Evolutionary conservation across 805 yeast genomes (phyloP), one percentile per base, ranked within the genome.

Genomic region (Myxozyma mucilagina): DNA sequence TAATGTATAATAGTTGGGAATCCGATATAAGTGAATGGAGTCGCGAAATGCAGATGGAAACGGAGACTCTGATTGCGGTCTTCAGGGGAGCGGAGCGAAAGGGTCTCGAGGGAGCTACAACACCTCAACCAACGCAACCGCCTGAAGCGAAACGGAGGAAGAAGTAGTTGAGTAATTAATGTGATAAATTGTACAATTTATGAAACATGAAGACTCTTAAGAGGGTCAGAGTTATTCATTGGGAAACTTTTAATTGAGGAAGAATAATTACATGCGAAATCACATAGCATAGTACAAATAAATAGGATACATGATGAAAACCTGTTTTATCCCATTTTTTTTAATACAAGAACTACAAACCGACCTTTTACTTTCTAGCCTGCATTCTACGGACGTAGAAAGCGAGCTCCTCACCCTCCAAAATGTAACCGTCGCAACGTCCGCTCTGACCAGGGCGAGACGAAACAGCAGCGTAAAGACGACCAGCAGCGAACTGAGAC

Each of bases 361-460:
- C 24, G 20, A 34, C 32, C 29, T 50, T 74, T 87, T 91, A 93
- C 89, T 93, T 94, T 92, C 94, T 93, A 80, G 97, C 96, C 81
- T 97, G 87, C 83, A 94, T 86, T 90, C 97, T 93, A 88, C 97
- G 91, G 82, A 94, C 87, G 97, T 94, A 94, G 96, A 94, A 94
- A 81, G 98, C 98, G 82, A 94, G 90, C 85, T 94, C 99, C 81
- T 94, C 99, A 84, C 99, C 99, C 87, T 94, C 99, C 81, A 94
- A 89, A 84, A 94, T 88, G 96, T 94, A 94, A 84, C 99, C 99
- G 81, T 94, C 99, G 84, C 91, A 87, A 86, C 99, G 96, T 83
- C 99, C 99, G 73, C 96, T 89, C 87, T 94, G 99, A 82, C 99
- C 99, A 81, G 99, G 99, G 87, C 99, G 91, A 64, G 99, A 94